Conservation (phyloP, 202 grass and related monocot genomes). For the Hordeum pubiflorum region DNA sequence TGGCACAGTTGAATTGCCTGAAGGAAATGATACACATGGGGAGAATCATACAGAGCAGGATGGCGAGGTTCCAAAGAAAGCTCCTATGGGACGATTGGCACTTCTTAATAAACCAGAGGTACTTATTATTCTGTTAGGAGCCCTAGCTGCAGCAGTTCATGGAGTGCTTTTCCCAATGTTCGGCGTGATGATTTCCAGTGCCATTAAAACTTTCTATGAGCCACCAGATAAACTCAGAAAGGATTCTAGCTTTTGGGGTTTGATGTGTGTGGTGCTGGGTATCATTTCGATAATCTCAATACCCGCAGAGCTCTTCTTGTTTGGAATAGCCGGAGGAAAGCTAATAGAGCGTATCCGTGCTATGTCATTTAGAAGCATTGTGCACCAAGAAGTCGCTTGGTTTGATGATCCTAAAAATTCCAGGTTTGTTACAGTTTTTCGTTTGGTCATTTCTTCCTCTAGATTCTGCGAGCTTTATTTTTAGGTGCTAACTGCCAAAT, state of each 20-base stretch:
- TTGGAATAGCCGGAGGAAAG: conserved; percentile 69
- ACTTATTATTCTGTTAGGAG: conserved; percentile 48
- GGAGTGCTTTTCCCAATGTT: conserved; percentile 72
- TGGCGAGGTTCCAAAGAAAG: conserved; percentile 38
- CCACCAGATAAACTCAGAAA: conserved; percentile 53
- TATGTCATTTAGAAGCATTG: conserved; percentile 59
- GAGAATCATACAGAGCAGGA: conserved; percentile 8
- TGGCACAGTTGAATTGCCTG: conserved; percentile 33
- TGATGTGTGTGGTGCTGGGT: conserved; percentile 64
- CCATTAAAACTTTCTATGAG: conserved; percentile 65
- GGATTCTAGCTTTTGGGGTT: conserved; percentile 59
- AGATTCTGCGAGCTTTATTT: neutral
- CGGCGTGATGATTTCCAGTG: conserved; percentile 46
- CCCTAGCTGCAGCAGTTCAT: conserved; percentile 54
- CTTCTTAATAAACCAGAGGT: conserved; percentile 72
- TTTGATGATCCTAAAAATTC: conserved; percentile 84
- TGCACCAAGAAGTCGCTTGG: conserved; percentile 87
- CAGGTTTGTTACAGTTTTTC: conserved; percentile 34
- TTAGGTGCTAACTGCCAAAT: conserved; percentile 5
- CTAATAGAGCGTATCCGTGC: conserved; percentile 71
- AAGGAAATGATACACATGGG: conserved; percentile 20
- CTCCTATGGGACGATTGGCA: conserved; percentile 46
- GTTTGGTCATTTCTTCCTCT: neutral
- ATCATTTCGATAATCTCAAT: conserved; percentile 42
- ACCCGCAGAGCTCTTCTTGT: conserved; percentile 52